Conservation (phyloP, 345 rosid genomes). For the Lenwebbia sp. region DNA sequence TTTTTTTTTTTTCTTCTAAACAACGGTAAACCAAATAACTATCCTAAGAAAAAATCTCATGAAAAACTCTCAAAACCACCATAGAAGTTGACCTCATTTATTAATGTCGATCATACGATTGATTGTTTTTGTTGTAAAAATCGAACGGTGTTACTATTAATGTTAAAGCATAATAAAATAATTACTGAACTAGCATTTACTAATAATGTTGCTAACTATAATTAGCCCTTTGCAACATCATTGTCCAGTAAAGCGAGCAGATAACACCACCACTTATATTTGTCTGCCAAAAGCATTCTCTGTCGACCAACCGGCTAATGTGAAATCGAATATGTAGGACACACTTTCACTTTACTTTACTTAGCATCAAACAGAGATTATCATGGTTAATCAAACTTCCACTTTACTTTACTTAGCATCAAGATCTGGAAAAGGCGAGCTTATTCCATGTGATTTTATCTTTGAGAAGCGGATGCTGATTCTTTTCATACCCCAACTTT, state of each 20-base stretch:
- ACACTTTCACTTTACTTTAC: neutral
- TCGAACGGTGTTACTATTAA: neutral
- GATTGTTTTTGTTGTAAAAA: neutral
- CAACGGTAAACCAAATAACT: rapidly evolving
- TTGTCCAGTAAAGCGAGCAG: neutral
- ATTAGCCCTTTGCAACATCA: neutral
- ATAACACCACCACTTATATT: neutral
- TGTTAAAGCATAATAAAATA: neutral
- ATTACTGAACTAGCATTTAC: neutral
- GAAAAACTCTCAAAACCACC: neutral
- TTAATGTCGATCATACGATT: neutral
- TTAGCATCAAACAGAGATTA: neutral
- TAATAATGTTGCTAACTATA: neutral
- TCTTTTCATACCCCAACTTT: neutral
- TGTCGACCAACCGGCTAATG: neutral
- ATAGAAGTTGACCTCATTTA: neutral
- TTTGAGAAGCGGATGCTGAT: neutral
- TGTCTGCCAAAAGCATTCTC: neutral
- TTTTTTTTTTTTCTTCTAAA: neutral
- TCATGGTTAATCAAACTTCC: neutral
- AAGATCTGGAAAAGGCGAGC: neutral
- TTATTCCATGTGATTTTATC: neutral
- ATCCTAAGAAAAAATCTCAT: neutral
- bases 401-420: neutral
- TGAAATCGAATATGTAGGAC: neutral